These are phyloP conservation scores for Inga oerstediana DNA, from an alignment of 306 rosid species.

Conservation along the genomic window DNA sequence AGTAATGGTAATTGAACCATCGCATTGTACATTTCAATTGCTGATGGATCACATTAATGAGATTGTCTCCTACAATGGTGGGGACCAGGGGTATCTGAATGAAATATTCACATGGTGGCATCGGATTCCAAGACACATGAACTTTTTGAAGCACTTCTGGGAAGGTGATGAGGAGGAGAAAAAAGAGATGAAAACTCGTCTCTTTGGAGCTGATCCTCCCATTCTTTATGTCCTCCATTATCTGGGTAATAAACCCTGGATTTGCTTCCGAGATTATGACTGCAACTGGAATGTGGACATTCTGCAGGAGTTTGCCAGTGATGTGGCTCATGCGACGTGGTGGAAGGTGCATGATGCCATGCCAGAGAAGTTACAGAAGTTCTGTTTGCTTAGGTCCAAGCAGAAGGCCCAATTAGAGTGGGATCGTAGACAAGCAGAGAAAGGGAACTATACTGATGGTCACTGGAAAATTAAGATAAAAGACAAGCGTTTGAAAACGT, in stretches of 20 bases:
- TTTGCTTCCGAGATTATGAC: conserved; percentile 76
- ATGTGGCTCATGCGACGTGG: conserved; percentile 64
- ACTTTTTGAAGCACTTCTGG: conserved; percentile 76
- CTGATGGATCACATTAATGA: conserved; percentile 67
- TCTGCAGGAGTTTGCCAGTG: conserved; percentile 67
- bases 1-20: conserved; percentile 72
- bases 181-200: conserved; percentile 55
- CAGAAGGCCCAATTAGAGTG: conserved; percentile 69
- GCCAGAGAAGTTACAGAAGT: conserved; percentile 55
- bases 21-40: conserved; percentile 61
- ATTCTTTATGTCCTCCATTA: conserved; percentile 64
- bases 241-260: conserved; percentile 68
- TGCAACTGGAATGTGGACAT: conserved; percentile 73
- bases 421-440: conserved; percentile 68
- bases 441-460: conserved; percentile 57
- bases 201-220: conserved; percentile 65
- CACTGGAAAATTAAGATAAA: conserved; percentile 66
- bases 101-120: conserved; percentile 79
- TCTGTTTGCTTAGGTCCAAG: conserved; percentile 64
- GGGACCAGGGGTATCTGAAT: conserved; percentile 73
- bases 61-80: conserved; percentile 69
- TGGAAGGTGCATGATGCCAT: conserved; percentile 73
- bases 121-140: conserved; percentile 68
- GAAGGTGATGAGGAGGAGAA: conserved; percentile 64
- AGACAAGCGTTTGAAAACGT: conserved; percentile 50